Percentiles rank a stretch among this genome's conserved stretches.
Evolutionary conservation across 768 basidiomycete species (phyloP).

Genomic region (Auriscalpium microsporum): DNA sequence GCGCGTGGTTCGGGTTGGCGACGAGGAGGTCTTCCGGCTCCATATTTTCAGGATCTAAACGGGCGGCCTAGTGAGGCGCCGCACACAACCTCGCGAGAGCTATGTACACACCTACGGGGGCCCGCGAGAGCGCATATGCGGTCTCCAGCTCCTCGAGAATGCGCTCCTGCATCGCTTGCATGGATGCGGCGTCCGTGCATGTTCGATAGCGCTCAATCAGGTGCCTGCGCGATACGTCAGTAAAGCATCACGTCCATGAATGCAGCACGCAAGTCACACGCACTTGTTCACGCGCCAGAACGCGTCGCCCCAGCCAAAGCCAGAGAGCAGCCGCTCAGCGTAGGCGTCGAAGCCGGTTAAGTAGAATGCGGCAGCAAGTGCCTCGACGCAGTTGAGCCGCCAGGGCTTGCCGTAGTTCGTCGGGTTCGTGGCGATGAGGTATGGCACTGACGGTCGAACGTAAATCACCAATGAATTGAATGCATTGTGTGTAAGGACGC

Average conservation of each 20-base stretch:
- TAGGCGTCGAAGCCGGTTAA: conserved; percentile 80
- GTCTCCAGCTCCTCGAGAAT: conserved; percentile 65
- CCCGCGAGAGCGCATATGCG: conserved; percentile 50
- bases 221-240: conserved; percentile 9
- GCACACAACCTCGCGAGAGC: neutral
- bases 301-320: conserved; percentile 87
- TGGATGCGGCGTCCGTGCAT: conserved; percentile 55
- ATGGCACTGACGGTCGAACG: conserved; percentile 59
- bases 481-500: conserved; percentile 24
- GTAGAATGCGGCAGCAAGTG: conserved; percentile 90
- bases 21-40: conserved; percentile 5
- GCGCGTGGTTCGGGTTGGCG: conserved; percentile 11
- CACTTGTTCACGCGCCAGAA: conserved; percentile 85
- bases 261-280: conserved; percentile 13
- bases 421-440: conserved; percentile 90
- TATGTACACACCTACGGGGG: conserved; percentile 35
- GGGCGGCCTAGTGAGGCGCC: neutral
- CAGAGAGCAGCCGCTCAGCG: conserved; percentile 67
- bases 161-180: conserved; percentile 51
- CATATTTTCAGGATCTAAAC: neutral
- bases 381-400: conserved; percentile 91
- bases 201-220: conserved; percentile 64
- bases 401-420: conserved; percentile 98
- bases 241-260: neutral
- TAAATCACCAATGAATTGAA: neutral